Evolutionary conservation across 352 stramenopile species (phyloP).

Genomic region (Phytophthora foliorum): DNA sequence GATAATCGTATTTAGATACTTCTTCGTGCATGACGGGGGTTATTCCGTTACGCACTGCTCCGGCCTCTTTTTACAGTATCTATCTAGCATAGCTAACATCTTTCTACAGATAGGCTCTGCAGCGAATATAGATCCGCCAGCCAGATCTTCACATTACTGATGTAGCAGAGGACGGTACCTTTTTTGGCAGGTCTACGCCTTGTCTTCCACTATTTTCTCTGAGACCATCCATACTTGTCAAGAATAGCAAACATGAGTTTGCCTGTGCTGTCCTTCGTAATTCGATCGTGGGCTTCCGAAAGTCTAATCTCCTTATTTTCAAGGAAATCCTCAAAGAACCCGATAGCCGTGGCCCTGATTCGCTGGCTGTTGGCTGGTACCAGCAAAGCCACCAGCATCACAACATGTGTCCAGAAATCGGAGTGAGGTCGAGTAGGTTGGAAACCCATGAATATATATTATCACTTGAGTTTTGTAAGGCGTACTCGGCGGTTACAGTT

Average conservation of each 20-base stretch:
- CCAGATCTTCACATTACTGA: not conserved
- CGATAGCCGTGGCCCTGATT: not conserved
- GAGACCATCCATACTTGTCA: not conserved
- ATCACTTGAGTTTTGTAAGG: not conserved
- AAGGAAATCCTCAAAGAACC: not conserved
- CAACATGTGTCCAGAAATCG: not conserved
- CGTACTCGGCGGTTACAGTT: no score
- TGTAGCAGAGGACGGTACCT: not conserved
- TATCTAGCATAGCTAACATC: not conserved
- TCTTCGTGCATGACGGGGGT: not conserved
- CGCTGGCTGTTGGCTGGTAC: not conserved
- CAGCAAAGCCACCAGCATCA: not conserved
- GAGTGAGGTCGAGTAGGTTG: not conserved
- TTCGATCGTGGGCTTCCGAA: not conserved
- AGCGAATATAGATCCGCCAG: not conserved
- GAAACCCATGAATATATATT: not conserved
- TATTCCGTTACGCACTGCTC: not conserved
- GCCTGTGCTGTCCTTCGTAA: not conserved
- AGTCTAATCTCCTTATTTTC: not conserved
- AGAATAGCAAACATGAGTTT: not conserved
- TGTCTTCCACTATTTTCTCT: not conserved
- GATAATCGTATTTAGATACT: not conserved
- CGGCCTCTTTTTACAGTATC: not conserved
- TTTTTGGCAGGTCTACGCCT: not conserved
- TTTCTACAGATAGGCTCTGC: not conserved